A percentile compares a stretch with the other conserved stretches of the same genome.
Conservation (phyloP, 257 asterid genomes). For the Agastache rugosa region DNA sequence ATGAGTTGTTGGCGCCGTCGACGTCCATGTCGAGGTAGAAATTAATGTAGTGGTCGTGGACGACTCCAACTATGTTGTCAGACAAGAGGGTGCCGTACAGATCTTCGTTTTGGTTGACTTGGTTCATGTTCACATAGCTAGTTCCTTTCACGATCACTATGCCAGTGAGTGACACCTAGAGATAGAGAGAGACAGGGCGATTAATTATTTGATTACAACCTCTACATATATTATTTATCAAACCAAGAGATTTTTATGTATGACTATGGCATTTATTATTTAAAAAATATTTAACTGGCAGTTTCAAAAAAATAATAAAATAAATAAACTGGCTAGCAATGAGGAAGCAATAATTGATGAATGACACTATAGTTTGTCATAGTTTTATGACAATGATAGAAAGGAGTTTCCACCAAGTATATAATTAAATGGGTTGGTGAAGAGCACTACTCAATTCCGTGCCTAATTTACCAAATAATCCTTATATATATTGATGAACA, state of each 20-base stretch:
- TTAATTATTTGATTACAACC: neutral
- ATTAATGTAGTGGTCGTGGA: slow-evolving; percentile 89
- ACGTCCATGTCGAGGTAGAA: slow-evolving; percentile 92
- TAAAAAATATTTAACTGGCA: neutral
- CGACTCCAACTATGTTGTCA: slow-evolving; percentile 84
- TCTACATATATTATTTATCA: neutral
- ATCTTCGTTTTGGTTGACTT: slow-evolving; percentile 66
- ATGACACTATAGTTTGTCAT: neutral
- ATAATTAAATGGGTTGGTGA: neutral
- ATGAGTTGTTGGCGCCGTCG: slow-evolving; percentile 79
- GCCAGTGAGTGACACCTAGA: slow-evolving; percentile 74
- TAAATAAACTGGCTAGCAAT: neutral
- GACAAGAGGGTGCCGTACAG: slow-evolving; percentile 79
- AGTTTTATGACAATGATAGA: neutral
- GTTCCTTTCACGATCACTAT: slow-evolving; percentile 95
- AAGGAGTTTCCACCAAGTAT: neutral
- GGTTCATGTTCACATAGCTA: slow-evolving; percentile 66
- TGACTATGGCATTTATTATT: neutral
- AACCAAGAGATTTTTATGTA: neutral
- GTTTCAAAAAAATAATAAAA: too few species aligned
- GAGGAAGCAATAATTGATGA: neutral
- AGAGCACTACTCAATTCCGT: neutral
- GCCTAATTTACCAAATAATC: neutral
- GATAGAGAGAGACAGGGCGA: neutral
- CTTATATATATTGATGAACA: too few species aligned